Percentiles rank a stretch among this genome's conserved stretches.
Evolutionary conservation across 2,329 filamentous ascomycete species (phyloP).

Genomic region (Elsinoe fawcettii): DNA sequence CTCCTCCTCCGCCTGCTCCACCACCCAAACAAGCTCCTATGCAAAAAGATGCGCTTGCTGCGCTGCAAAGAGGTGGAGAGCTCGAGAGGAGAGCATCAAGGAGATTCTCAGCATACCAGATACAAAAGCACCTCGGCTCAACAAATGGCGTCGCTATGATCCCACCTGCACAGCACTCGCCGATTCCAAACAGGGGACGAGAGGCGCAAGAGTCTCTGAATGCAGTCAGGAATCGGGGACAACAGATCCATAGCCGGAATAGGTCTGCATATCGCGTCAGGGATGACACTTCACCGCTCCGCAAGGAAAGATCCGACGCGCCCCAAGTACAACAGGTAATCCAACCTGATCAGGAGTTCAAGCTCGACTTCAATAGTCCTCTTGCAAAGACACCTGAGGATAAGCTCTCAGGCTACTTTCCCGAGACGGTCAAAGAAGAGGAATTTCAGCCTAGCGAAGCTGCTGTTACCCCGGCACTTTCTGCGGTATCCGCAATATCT

Average conservation of each 20-base stretch:
- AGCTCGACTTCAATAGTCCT: constrained; percentile 37
- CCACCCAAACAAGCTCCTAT: constrained; percentile 74
- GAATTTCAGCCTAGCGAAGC: constrained; percentile 14
- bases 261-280: constrained; percentile 42
- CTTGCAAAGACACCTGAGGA: constrained; percentile 57
- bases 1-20: constrained; percentile 58
- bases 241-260: constrained; percentile 46
- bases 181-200: constrained; percentile 75
- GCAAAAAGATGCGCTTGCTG: constrained; percentile 81
- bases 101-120: constrained; percentile 92
- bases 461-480: constrained; percentile 3
- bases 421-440: constrained; percentile 3
- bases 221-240: constrained; percentile 55
- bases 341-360: constrained; percentile 21
- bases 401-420: constrained; percentile 40
- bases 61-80: constrained; percentile 84
- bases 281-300: constrained; percentile 55
- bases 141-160: constrained; percentile 79
- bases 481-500: background rate
- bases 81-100: constrained; percentile 86
- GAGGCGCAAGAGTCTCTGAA: constrained; percentile 80
- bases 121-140: constrained; percentile 84
- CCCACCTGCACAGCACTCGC: constrained; percentile 67
- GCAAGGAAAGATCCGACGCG: constrained; percentile 41
- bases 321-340: constrained; percentile 49